Evolutionary conservation across 306 rosid species (phyloP).

Genomic region (Gastrolobium bilobum): DNA sequence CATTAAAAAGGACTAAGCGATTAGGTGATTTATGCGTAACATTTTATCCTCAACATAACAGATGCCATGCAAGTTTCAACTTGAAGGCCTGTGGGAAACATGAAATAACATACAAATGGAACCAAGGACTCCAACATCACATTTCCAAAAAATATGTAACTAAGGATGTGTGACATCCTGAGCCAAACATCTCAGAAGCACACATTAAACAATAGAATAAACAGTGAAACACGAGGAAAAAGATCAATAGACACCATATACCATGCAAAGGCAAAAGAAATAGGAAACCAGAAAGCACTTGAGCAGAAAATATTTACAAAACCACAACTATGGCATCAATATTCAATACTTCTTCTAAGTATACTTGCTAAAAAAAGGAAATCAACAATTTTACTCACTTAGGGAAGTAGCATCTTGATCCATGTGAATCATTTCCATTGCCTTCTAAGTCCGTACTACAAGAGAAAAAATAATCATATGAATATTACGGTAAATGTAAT

Average conservation of each 20-base stretch:
- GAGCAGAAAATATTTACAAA: slow-evolving; percentile 16
- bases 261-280: slow-evolving; percentile 35
- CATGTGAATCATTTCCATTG: slow-evolving; percentile 55
- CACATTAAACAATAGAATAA: slow-evolving; percentile 24
- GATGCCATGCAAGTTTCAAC: slow-evolving; percentile 18
- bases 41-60: slow-evolving; percentile 9
- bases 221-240: not conserved
- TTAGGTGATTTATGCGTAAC: slow-evolving; percentile 5
- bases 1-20: slow-evolving; percentile 25
- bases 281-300: slow-evolving; percentile 8
- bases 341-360: not conserved
- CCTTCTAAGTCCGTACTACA: slow-evolving; percentile 59
- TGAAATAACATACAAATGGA: slow-evolving; percentile 30
- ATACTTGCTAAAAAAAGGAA: slow-evolving; percentile 30
- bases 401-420: slow-evolving; percentile 73
- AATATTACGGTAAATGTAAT: slow-evolving; percentile 29
- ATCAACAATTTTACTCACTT: slow-evolving; percentile 64
- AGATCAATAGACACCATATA: slow-evolving; percentile 14
- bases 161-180: slow-evolving; percentile 30
- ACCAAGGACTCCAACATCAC: slow-evolving; percentile 24
- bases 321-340: slow-evolving; percentile 31
- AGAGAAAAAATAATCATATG: slow-evolving; percentile 24
- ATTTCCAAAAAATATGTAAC: slow-evolving; percentile 35
- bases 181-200: slow-evolving; percentile 38
- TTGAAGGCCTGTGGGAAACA: slow-evolving; percentile 21